Conservation (phyloP, 78 protist genomes). For the Protostelium mycophagum region DNA sequence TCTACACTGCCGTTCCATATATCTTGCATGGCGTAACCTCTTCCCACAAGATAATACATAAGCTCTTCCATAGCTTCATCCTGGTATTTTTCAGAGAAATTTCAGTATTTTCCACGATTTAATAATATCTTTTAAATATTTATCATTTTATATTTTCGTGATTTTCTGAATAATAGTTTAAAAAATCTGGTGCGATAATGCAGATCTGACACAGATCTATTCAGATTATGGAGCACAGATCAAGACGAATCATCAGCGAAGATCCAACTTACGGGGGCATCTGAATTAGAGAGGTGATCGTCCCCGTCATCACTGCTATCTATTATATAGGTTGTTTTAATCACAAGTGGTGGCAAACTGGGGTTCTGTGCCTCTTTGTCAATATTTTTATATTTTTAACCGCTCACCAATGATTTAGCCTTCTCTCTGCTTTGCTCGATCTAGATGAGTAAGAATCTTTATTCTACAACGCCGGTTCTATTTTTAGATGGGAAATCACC, state of each 20-base stretch:
- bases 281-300: background rate
- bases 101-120: background rate
- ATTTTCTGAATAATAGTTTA: too few relatives aligned
- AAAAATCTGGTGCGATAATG: background rate
- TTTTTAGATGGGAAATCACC: background rate
- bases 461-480: background rate
- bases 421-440: too few relatives aligned
- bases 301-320: background rate
- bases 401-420: too few relatives aligned
- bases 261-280: too few relatives aligned
- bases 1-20: background rate
- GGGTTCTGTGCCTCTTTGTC: background rate
- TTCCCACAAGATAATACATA: background rate
- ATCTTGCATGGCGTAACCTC: background rate
- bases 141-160: too few relatives aligned
- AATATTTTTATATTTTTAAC: too few relatives aligned
- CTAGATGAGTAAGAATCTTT: background rate
- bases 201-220: background rate
- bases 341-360: background rate
- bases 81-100: background rate
- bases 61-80: background rate
- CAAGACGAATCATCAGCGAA: too few relatives aligned
- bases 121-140: too few relatives aligned
- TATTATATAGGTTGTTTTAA: background rate
- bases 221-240: background rate